phyloP scores from a whole-genome alignment of 345 rosid species.

The Tarenaya hassleriana region DNA sequence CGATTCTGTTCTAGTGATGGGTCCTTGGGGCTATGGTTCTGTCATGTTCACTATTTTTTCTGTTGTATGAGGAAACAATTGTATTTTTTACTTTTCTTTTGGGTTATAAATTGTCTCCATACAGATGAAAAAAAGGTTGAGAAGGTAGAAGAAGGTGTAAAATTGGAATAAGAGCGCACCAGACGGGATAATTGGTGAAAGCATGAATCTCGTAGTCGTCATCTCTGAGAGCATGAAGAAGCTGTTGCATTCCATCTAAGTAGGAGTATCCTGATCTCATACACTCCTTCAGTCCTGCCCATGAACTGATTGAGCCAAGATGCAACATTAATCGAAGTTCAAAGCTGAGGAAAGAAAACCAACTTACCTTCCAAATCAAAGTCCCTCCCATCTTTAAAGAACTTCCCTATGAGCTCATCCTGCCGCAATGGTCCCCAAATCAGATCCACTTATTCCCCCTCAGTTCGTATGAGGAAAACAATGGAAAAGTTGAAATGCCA shows the following conservation, averaged over 20 bases:
- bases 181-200: constrained; percentile 80
- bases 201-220: constrained; percentile 82
- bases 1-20: too few relatives aligned
- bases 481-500: not conserved
- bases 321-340: too few relatives aligned
- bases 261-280: constrained; percentile 65
- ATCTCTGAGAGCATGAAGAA: constrained; percentile 50
- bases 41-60: too few relatives aligned
- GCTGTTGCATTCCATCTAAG: constrained; percentile 65
- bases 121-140: too few relatives aligned
- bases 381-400: constrained; percentile 76
- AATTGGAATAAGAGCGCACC: constrained; percentile 38
- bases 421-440: constrained; percentile 25
- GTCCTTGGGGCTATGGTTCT: too few relatives aligned
- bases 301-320: not conserved
- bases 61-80: too few relatives aligned
- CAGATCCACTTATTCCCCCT: constrained; percentile 4
- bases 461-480: not conserved
- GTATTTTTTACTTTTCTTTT: too few relatives aligned
- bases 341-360: not conserved
- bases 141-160: not conserved
- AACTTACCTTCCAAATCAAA: constrained; percentile 79
- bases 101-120: too few relatives aligned
- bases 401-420: constrained; percentile 66
- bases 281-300: constrained; percentile 67